Percentiles rank a stretch among this genome's conserved stretches.
Evolutionary conservation across 2,329 filamentous ascomycete genomes (phyloP).

Genomic region (Microsporum canis): DNA sequence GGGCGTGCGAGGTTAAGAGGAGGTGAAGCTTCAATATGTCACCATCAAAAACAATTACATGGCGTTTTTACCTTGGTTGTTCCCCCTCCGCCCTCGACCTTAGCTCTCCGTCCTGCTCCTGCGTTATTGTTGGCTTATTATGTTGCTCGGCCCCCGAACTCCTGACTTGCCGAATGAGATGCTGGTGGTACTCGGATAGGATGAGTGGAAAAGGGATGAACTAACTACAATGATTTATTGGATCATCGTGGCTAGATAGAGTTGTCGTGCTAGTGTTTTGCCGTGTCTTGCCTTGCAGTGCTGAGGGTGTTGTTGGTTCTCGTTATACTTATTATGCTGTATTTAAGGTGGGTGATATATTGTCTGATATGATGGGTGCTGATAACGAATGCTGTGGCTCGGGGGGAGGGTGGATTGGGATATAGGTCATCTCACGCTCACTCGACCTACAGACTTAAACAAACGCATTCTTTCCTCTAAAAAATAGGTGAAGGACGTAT

Average conservation of each 20-base stretch:
- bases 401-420: neutral
- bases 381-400: neutral
- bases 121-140: neutral
- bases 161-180: neutral
- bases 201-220: neutral
- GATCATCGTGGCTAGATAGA: slow-evolving; percentile 9
- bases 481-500: neutral
- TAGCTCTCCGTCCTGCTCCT: neutral
- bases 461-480: neutral
- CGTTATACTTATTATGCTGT: neutral
- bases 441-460: neutral
- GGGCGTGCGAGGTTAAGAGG: slow-evolving; percentile 80
- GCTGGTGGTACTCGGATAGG: neutral
- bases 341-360: neutral
- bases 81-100: neutral
- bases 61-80: neutral
- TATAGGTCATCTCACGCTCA: neutral
- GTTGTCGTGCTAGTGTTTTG: slow-evolving; percentile 3
- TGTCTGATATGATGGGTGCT: neutral
- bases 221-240: neutral
- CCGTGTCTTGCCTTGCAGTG: neutral
- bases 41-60: neutral
- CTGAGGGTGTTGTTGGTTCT: slow-evolving; percentile 5
- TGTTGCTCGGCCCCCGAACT: neutral
- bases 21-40: slow-evolving; percentile 36